Conservation (phyloP, 208 protist genomes). For the Strigomonas galati region DNA sequence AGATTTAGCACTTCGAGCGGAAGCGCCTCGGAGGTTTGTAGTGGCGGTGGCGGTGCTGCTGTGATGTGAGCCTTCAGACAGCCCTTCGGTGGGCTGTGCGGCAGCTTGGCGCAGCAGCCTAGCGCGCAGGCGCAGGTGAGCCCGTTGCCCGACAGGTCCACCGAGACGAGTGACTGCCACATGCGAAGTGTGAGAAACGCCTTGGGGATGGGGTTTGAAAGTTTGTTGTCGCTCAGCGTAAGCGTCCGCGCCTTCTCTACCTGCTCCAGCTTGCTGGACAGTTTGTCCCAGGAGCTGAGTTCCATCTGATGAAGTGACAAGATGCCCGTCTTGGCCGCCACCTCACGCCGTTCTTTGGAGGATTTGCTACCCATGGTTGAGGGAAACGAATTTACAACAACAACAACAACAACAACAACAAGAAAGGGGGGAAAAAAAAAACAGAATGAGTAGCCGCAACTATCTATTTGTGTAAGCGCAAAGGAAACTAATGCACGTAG, state of each 20-base stretch:
- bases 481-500: slow-evolving; percentile 2
- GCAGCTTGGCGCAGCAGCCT: slow-evolving; percentile 6
- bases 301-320: slow-evolving; percentile 19
- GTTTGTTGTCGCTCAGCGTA: slow-evolving; percentile 24
- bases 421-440: slow-evolving; percentile 15
- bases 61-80: not conserved
- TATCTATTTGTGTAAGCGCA: not conserved
- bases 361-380: slow-evolving; percentile 22
- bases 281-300: slow-evolving; percentile 22
- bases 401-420: not conserved
- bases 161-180: slow-evolving; percentile 25
- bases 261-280: slow-evolving; percentile 16
- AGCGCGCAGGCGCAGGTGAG: slow-evolving; percentile 35
- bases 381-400: slow-evolving; percentile 4
- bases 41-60: not conserved
- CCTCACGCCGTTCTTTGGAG: slow-evolving; percentile 25
- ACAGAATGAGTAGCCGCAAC: not conserved
- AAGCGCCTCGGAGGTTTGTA: not conserved
- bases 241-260: slow-evolving; percentile 21
- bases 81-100: slow-evolving; percentile 3
- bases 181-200: slow-evolving; percentile 21
- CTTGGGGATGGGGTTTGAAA: slow-evolving; percentile 22
- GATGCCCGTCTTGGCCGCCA: slow-evolving; percentile 30
- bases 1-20: slow-evolving; percentile 38
- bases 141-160: slow-evolving; percentile 38